Evolutionary conservation across 305 asterid genomes (phyloP).

Genomic region (Fraxinus platypoda): DNA sequence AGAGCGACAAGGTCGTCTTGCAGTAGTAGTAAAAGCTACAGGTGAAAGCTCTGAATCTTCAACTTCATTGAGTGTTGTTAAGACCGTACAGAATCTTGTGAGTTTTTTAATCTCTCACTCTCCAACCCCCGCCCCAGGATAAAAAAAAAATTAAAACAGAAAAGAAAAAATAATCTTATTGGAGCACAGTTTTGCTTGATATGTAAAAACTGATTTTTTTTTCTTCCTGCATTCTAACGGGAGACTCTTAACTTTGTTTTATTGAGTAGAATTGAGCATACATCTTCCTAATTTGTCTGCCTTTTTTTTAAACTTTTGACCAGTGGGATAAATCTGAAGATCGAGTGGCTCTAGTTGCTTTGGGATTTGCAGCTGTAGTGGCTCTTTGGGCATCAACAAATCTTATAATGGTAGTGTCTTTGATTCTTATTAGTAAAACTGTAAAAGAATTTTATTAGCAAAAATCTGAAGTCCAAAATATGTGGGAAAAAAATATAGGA

Average conservation of each 20-base stretch:
- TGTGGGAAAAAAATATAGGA: too few species aligned
- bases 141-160: too few species aligned
- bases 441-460: not conserved
- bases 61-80: constrained; percentile 21
- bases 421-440: constrained; percentile 5
- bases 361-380: constrained; percentile 79
- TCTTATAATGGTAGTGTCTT: constrained; percentile 53
- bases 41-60: constrained; percentile 32
- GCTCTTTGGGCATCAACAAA: constrained; percentile 71
- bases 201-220: not conserved
- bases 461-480: too few species aligned
- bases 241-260: not conserved
- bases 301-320: constrained; percentile 20
- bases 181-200: too few species aligned
- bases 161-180: too few species aligned
- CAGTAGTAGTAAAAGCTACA: constrained; percentile 37
- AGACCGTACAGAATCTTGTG: constrained; percentile 34
- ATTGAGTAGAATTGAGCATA: not conserved
- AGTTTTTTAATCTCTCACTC: constrained; percentile 14
- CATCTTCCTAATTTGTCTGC: constrained; percentile 2
- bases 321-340: constrained; percentile 94
- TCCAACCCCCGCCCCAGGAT: not conserved
- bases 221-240: not conserved
- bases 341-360: constrained; percentile 70
- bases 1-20: constrained; percentile 29